A percentile compares a stretch with the other conserved stretches of the same genome.
phyloP scores from a whole-genome alignment of 805 yeast genomes.

The Grigorovia humatica region DNA sequence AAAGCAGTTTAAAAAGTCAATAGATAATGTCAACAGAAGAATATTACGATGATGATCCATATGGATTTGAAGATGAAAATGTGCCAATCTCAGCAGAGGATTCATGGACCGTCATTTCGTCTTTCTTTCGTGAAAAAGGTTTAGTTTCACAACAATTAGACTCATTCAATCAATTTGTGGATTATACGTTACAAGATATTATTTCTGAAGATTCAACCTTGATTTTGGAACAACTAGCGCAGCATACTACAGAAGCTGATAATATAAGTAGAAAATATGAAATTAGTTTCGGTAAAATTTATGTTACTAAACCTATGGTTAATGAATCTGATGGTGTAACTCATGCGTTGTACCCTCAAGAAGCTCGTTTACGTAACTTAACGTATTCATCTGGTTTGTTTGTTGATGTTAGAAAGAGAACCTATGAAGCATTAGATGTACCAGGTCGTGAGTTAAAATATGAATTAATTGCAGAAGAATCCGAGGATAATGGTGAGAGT shows the following conservation, averaged over 20 bases:
- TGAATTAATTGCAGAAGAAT: constrained; percentile 39
- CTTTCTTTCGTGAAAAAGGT: constrained; percentile 94
- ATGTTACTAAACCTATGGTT: constrained; percentile 92
- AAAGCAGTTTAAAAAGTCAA: not conserved
- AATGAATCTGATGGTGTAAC: constrained; percentile 99
- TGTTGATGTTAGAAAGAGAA: constrained; percentile 89
- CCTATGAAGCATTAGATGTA: constrained; percentile 73
- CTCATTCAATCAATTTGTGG: constrained; percentile 96
- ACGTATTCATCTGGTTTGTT: constrained; percentile 94
- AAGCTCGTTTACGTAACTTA: constrained; percentile 89
- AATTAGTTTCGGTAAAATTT: constrained; percentile 95
- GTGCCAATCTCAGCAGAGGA: constrained; percentile 89
- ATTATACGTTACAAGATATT: constrained; percentile 90
- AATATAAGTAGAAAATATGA: constrained; percentile 87
- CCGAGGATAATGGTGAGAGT: constrained; percentile 57
- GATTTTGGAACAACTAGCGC: constrained; percentile 96
- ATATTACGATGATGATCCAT: constrained; percentile 46
- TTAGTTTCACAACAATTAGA: constrained; percentile 96
- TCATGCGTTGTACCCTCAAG: constrained; percentile 97
- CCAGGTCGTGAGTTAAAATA: constrained; percentile 50
- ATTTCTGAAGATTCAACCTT: constrained; percentile 92
- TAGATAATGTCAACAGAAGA: constrained; percentile 12
- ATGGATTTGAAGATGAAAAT: constrained; percentile 58
- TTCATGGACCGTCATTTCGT: constrained; percentile 96
- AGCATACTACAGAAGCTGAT: constrained; percentile 85